phyloP scores from a whole-genome alignment of 2,329 filamentous ascomycete genomes.

The Colletotrichum echinochloae region DNA sequence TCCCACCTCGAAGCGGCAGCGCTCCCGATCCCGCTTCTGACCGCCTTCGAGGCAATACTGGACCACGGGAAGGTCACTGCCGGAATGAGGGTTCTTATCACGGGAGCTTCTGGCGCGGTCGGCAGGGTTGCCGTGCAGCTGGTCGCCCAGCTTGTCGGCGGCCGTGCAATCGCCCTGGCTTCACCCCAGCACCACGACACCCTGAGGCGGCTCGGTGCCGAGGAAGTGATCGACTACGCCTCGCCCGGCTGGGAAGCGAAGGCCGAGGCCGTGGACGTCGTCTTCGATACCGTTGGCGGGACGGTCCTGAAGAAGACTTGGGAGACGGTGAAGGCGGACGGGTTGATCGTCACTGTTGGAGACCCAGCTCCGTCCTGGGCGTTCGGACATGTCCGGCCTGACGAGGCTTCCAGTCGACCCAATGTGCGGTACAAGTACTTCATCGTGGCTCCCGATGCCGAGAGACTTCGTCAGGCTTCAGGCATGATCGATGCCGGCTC shows the following conservation, averaged over 20 bases:
- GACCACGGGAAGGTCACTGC: background rate
- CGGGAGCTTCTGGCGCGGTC: constrained; percentile 49
- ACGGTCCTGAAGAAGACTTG: constrained; percentile 47
- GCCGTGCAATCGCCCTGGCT: constrained; percentile 47
- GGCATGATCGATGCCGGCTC: constrained; percentile 43
- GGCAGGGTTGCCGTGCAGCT: constrained; percentile 49
- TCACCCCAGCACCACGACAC: constrained; percentile 40
- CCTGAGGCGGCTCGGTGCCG: constrained; percentile 43
- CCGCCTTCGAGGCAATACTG: constrained; percentile 43
- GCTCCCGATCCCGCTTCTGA: constrained; percentile 49
- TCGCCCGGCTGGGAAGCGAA: constrained; percentile 42
- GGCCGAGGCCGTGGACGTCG: constrained; percentile 45
- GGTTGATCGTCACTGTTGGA: constrained; percentile 50
- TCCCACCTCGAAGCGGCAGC: constrained; percentile 47
- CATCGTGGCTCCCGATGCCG: constrained; percentile 44
- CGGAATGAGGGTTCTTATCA: constrained; percentile 45
- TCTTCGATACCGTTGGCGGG: constrained; percentile 50
- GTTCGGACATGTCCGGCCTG: constrained; percentile 41
- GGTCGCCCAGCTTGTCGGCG: constrained; percentile 40
- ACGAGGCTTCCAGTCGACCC: constrained; percentile 40
- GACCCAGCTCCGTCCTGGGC: constrained; percentile 52
- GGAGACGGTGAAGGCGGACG: constrained; percentile 47
- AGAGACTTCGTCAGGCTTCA: constrained; percentile 41
- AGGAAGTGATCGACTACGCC: constrained; percentile 46
- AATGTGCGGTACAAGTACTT: constrained; percentile 48